Evolutionary conservation across 2,329 filamentous ascomycete species (phyloP).

Genomic region (Dothideomycetes sp.): DNA sequence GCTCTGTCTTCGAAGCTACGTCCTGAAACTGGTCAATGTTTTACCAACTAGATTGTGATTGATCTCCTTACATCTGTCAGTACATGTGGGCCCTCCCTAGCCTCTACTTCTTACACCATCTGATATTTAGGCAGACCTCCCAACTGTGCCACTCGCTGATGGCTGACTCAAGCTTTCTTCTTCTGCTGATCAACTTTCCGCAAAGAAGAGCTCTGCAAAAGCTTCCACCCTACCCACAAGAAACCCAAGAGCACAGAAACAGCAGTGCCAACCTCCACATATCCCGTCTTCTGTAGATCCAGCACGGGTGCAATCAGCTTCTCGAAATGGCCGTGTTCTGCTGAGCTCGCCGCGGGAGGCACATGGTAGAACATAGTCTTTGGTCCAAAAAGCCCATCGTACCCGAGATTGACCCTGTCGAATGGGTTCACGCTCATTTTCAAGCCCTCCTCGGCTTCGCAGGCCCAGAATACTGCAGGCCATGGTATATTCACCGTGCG

Average conservation of each 20-base stretch:
- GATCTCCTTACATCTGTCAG: no score
- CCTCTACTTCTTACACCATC: no score
- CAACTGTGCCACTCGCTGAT: background rate
- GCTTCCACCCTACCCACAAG: constrained; percentile 31
- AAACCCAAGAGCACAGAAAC: constrained; percentile 32
- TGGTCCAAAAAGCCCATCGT: constrained; percentile 66
- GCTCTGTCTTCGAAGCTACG: no score
- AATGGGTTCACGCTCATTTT: constrained; percentile 74
- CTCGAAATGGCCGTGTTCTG: constrained; percentile 10
- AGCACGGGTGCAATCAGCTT: constrained; percentile 31
- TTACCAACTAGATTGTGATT: no score
- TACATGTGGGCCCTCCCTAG: no score
- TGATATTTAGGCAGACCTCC: no score
- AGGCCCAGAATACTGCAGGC: constrained; percentile 86
- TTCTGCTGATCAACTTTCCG: background rate
- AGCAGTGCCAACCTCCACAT: constrained; percentile 33
- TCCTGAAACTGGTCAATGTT: no score
- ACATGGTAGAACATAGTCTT: constrained; percentile 75
- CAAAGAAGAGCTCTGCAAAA: constrained; percentile 13
- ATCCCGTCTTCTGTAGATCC: constrained; percentile 22
- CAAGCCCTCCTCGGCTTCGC: constrained; percentile 51
- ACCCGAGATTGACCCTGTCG: constrained; percentile 73
- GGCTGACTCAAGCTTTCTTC: background rate
- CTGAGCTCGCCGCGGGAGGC: constrained; percentile 15
- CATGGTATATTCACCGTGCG: constrained; percentile 53